phyloP scores from a whole-genome alignment of 228 moss, liverwort and hornwort genomes.

The Sphagnum magellanicum region DNA sequence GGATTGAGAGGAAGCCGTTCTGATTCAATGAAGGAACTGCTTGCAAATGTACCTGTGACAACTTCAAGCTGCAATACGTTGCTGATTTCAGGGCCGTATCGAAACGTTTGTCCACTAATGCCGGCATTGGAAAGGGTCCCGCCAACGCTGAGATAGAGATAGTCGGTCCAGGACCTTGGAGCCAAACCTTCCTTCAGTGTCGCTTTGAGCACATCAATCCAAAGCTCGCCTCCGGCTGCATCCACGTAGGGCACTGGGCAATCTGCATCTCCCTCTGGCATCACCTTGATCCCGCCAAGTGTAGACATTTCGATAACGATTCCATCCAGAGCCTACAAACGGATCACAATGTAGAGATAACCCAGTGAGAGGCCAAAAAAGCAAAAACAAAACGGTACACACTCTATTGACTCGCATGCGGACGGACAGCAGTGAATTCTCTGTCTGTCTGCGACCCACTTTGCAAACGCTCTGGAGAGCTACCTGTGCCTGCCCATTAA shows the following conservation, averaged over 20 bases:
- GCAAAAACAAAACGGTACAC: too few relatives aligned
- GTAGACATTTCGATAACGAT: slow-evolving; percentile 46
- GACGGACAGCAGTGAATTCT: too few relatives aligned
- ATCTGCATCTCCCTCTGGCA: slow-evolving; percentile 23
- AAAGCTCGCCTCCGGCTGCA: slow-evolving; percentile 52
- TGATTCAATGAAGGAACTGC: too few relatives aligned
- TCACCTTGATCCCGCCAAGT: slow-evolving; percentile 29
- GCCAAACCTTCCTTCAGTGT: slow-evolving; percentile 35
- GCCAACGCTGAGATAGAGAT: slow-evolving; percentile 56
- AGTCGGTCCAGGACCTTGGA: slow-evolving; percentile 59
- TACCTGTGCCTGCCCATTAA: slow-evolving; percentile 61
- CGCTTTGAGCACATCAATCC: slow-evolving; percentile 55
- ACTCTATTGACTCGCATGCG: too few relatives aligned
- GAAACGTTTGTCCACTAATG: slow-evolving; percentile 59
- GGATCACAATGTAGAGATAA: neutral
- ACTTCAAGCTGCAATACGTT: slow-evolving; percentile 70
- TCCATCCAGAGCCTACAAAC: slow-evolving; percentile 34
- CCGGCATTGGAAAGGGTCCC: slow-evolving; percentile 72
- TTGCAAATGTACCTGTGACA: slow-evolving; percentile 32
- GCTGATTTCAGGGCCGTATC: slow-evolving; percentile 61
- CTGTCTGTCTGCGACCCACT: too few relatives aligned
- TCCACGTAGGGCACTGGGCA: slow-evolving; percentile 30
- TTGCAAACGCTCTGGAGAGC: too few relatives aligned
- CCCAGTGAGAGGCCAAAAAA: too few relatives aligned
- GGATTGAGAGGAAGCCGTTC: too few relatives aligned